Evolutionary conservation across 139 green algal genomes (phyloP).

Genomic region (Bryopsis sp.): DNA sequence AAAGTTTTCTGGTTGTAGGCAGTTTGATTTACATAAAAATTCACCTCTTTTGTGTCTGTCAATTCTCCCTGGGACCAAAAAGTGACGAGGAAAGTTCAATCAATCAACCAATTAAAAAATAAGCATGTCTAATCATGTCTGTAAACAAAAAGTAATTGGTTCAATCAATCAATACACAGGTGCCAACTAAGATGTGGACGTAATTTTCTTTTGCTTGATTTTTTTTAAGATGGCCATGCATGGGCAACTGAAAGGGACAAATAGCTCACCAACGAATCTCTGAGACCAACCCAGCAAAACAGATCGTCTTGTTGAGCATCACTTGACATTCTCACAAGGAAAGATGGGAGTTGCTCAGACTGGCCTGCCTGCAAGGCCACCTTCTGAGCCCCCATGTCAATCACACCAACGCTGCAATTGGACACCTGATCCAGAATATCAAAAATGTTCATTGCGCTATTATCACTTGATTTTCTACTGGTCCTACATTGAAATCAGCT

Average conservation of each 20-base stretch:
- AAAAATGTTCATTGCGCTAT: not conserved
- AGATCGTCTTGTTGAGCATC: conserved; percentile 9
- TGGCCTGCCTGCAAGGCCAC: not conserved
- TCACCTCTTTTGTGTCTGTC: conserved; percentile 25
- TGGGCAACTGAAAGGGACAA: conserved; percentile 1
- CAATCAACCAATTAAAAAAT: conserved; percentile 10
- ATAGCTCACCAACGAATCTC: conserved; percentile 29
- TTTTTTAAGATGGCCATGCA: conserved; percentile 13
- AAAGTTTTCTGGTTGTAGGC: conserved; percentile 27
- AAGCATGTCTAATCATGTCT: not conserved
- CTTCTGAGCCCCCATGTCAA: not conserved
- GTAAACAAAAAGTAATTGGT: not conserved
- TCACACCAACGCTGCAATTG: conserved; percentile 7
- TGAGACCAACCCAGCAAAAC: conserved; percentile 37
- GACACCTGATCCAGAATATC: not conserved
- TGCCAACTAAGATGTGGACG: not conserved
- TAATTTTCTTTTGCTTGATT: conserved; percentile 23
- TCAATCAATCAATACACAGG: not conserved
- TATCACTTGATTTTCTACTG: not conserved
- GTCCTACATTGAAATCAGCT: not conserved
- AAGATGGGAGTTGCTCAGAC: not conserved
- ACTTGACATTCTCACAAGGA: conserved; percentile 14
- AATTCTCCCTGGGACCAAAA: conserved; percentile 28
- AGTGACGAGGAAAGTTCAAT: conserved; percentile 10
- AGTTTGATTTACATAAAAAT: conserved; percentile 56